Base-by-base conservation (phyloP, 495 filamentous ascomycete species). In the Lindgomyces ingoldianus region DNA sequence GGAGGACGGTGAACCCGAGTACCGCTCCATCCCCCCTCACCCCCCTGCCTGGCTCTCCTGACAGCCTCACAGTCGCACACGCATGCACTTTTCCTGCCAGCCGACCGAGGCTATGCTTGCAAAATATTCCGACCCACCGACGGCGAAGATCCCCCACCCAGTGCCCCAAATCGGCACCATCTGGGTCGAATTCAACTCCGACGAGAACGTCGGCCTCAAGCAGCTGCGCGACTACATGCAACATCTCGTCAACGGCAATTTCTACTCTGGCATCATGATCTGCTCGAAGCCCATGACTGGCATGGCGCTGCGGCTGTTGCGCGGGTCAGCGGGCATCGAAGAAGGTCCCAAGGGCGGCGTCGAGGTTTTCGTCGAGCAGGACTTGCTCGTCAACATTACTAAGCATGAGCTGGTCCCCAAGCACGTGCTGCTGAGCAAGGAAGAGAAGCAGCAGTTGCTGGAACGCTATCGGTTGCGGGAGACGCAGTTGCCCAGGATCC, bases 331-430 rank as follows among this genome's bases (percentile, higher is more conserved):
- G 80, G 87, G 88, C 69, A 96, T 98, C 83, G 81, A 92, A 61
- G 94, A 98, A 77, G 62, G 62, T 0, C 62, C 62, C 3, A 57
- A 57, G 26, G 67, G 67, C 56, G 85, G 89, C 70, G 89, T 96
- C 71, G 94, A 98, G 81, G 89, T 89, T 69, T 98, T 98, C 82
- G 81, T 92, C 62, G 95, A 98, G 79, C 87, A 91, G 77, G 93
- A 98, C 77, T 77, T 98, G 71, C 82, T 98, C 47, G 92, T 98
- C 73, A 98, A 98, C 77, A 98, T 98, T 76, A 98, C 93, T 24
- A 91, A 91, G 72, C 94, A 98, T 79, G 92, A 98, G 77, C 85
- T 98, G 16, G 94, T 98, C 18, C 94, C 94, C 27, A 93, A 90
- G 73, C 94, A 98, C 73, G 85, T 96, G 19, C 79, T 98, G 51